phyloP scores from a whole-genome alignment of 495 filamentous ascomycete species.

The Endocarpon pusillum region DNA sequence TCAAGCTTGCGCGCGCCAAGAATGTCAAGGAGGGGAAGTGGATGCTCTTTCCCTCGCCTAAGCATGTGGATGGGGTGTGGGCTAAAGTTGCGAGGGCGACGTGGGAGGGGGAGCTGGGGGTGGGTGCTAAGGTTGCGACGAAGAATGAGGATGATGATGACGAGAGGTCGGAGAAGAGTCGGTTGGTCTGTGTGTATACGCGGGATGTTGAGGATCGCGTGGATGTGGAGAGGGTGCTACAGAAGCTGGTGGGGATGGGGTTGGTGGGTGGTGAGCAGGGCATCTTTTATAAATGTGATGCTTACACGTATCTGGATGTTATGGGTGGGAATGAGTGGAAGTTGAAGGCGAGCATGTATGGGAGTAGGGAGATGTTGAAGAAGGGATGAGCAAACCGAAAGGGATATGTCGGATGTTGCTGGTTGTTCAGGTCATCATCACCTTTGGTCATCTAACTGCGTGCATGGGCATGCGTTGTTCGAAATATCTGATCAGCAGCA shows the following conservation, averaged over 20 bases:
- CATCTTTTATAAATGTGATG: conserved; percentile 75
- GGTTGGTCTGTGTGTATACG: conserved; percentile 65
- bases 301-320: conserved; percentile 55
- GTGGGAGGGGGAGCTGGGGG: conserved; percentile 44
- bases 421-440: no score
- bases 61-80: conserved; percentile 48
- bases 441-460: no score
- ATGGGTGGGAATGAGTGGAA: conserved; percentile 47
- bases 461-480: no score
- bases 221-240: conserved; percentile 51
- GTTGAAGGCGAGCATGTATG: conserved; percentile 39
- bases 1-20: conserved; percentile 34
- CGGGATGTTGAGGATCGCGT: conserved; percentile 46
- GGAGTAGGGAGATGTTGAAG: conserved; percentile 24
- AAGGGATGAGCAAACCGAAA: no score
- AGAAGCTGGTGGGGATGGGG: conserved; percentile 38
- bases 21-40: conserved; percentile 57
- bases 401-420: no score
- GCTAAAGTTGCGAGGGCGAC: conserved; percentile 42
- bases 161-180: conserved; percentile 20
- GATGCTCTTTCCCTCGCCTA: conserved; percentile 55
- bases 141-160: no score
- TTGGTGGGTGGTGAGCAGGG: conserved; percentile 33
- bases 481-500: no score
- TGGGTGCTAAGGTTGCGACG: conserved; percentile 52